A percentile compares a stretch with the other conserved stretches of the same genome.
Evolutionary conservation across 352 stramenopile genomes (phyloP).

Genomic region (Pythium apleroticum): DNA sequence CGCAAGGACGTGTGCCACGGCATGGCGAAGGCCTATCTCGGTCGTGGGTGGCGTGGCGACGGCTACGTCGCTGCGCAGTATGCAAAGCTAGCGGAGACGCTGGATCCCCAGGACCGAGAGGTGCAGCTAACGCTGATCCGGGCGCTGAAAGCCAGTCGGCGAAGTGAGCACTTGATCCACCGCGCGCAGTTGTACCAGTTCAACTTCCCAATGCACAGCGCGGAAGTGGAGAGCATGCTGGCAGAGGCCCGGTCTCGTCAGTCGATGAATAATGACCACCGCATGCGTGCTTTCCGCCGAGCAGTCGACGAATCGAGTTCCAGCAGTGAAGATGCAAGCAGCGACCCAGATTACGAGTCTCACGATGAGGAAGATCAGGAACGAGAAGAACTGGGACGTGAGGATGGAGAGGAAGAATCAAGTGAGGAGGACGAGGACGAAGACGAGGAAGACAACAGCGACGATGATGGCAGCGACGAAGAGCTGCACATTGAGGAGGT

Average conservation of each 20-base stretch:
- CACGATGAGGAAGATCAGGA: slow-evolving; percentile 23
- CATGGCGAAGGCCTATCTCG: slow-evolving; percentile 65
- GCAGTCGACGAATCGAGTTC: not conserved
- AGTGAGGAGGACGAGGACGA: slow-evolving; percentile 5
- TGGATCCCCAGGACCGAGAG: slow-evolving; percentile 44
- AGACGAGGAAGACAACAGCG: too few species aligned
- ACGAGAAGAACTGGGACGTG: slow-evolving; percentile 22
- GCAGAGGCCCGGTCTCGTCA: slow-evolving; percentile 1
- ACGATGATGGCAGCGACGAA: too few species aligned
- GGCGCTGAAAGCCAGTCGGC: slow-evolving; percentile 43
- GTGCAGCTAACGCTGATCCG: slow-evolving; percentile 64
- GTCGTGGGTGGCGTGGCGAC: slow-evolving; percentile 64
- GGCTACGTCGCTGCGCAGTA: slow-evolving; percentile 59
- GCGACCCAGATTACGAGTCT: slow-evolving; percentile 25
- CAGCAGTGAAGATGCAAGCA: not conserved
- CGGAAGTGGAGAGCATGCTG: slow-evolving; percentile 38
- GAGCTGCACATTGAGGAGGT: slow-evolving; percentile 20
- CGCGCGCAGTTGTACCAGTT: slow-evolving; percentile 43
- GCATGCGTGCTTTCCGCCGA: slow-evolving; percentile 17
- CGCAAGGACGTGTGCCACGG: slow-evolving; percentile 60
- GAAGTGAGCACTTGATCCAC: slow-evolving; percentile 40
- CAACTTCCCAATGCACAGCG: slow-evolving; percentile 43
- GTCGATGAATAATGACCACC: slow-evolving; percentile 10
- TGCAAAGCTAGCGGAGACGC: slow-evolving; percentile 62
- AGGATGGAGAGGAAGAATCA: slow-evolving; percentile 18